Base-by-base conservation (phyloP, 441 rosid species). In the Capsella rubella region DNA sequence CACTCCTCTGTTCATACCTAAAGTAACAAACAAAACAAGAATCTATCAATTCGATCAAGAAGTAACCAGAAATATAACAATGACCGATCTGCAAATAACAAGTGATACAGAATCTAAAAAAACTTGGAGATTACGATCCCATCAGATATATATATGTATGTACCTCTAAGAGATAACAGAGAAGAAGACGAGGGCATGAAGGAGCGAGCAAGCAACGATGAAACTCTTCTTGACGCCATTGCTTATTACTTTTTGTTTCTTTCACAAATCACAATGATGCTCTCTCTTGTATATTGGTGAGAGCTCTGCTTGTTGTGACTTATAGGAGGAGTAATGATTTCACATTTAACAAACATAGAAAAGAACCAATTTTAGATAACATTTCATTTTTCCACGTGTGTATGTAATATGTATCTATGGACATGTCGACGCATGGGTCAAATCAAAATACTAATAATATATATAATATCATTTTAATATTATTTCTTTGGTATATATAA, bases 1-100 rank as follows among this genome's bases (percentile, higher is more conserved):
- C 52, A 63, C 72, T 75, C 82, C 86, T 52, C 86, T 71, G 72
- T 72, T 70, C 53, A 77, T 37, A 8, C 86, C 95, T 90, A 78
- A 50, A 77, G 15, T 9, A 74, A 71, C 7, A 34, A 34, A 34
- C 37, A 34, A 37, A 49, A 63, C 65, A 27, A 56, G 40, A 60
- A 31, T 37, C 34, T 10, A 45, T n/a, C 10, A 8, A 42, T 58
- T 34, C 29, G 1, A 39, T 13, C 59, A 27, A 54, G 1, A 53
- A 37, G 4, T 9, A 37, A 37, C 12, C 3, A 37, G 9, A 37
- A 1, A 37, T 9, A 11, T 8, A 9, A 37, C 27, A 15, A 61
- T 12, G 7, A 40, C 7, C 65, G 50, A 40, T 60, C 63, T 57
- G 11, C 7, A 16, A 58, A 0, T 10, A 37, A 37, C 37, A 34